Percentiles rank a stretch among this genome's conserved stretches.
Evolutionary conservation across 2,329 filamentous ascomycete species (phyloP).

Genomic region (Clarireedia homoeocarpa): DNA sequence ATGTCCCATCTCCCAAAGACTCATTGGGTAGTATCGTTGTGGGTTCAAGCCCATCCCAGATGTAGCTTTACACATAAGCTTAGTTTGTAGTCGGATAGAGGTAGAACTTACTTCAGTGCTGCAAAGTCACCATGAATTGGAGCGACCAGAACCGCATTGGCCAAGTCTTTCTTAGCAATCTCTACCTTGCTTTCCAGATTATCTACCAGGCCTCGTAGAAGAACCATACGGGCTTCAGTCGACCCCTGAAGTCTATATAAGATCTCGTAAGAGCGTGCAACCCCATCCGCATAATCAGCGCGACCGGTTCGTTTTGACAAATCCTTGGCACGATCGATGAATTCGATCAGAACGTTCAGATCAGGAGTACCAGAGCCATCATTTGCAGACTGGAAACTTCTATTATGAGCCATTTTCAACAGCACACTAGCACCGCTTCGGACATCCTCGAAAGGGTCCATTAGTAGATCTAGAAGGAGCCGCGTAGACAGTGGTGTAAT

Average conservation of each 20-base stretch:
- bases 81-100: background rate
- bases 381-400: slow-evolving; percentile 15
- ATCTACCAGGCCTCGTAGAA: slow-evolving; percentile 51
- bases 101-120: slow-evolving; percentile 45
- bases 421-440: slow-evolving; percentile 49
- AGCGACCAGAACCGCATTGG: slow-evolving; percentile 54
- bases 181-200: slow-evolving; percentile 58
- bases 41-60: slow-evolving; percentile 21
- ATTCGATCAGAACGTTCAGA: slow-evolving; percentile 34
- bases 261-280: slow-evolving; percentile 68
- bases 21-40: background rate
- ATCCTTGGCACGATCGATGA: slow-evolving; percentile 45
- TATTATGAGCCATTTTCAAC: slow-evolving; percentile 41
- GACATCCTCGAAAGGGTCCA: slow-evolving; percentile 92
- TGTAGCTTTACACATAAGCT: slow-evolving; percentile 16
- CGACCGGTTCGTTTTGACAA: slow-evolving; percentile 65
- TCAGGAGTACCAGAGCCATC: background rate
- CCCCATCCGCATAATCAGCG: slow-evolving; percentile 87
- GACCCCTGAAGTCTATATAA: slow-evolving; percentile 50
- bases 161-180: slow-evolving; percentile 57
- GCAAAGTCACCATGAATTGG: slow-evolving; percentile 66
- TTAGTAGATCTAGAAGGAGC: slow-evolving; percentile 66
- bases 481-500: slow-evolving; percentile 46
- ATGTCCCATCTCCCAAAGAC: slow-evolving; percentile 1
- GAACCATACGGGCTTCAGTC: slow-evolving; percentile 35